Evolutionary conservation across 108 stramenopile genomes (phyloP).

Genomic region (Discostella pseudostelligera): DNA sequence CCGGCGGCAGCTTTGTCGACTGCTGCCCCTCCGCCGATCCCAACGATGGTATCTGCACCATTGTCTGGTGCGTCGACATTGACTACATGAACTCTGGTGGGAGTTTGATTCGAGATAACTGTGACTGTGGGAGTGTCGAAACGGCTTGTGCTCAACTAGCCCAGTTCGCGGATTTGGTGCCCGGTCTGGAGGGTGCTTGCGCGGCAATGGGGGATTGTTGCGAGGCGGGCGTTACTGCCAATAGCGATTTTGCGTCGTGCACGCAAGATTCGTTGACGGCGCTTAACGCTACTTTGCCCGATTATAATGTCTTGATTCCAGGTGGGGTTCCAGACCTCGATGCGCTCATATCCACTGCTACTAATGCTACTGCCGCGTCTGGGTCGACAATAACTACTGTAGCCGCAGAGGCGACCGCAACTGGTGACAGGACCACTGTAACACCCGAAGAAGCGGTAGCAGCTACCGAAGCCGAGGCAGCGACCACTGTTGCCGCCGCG

Average conservation of each 20-base stretch:
- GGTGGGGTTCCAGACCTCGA: not conserved
- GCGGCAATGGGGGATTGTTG: not conserved
- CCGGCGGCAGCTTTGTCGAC: not conserved
- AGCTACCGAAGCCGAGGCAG: not conserved
- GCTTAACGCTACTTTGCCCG: not conserved
- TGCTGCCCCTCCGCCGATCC: not conserved
- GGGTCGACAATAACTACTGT: no score
- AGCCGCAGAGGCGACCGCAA: not conserved
- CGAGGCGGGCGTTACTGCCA: not conserved
- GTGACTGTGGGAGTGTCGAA: not conserved
- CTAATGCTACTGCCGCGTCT: not conserved
- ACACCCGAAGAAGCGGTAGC: not conserved
- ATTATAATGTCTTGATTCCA: not conserved
- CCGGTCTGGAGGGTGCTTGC: not conserved
- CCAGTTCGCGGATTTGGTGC: not conserved
- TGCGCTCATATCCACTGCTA: not conserved
- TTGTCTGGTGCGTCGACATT: constrained; percentile 3
- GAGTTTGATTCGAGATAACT: not conserved
- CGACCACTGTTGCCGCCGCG: not conserved
- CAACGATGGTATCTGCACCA: constrained; percentile 7
- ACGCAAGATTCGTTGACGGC: not conserved
- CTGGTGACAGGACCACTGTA: not conserved
- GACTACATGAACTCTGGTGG: not conserved
- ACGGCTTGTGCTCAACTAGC: not conserved
- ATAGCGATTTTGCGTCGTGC: not conserved